phyloP scores from a whole-genome alignment of 1,284 basidiomycete genomes.

The Melampsora larici-populina region DNA sequence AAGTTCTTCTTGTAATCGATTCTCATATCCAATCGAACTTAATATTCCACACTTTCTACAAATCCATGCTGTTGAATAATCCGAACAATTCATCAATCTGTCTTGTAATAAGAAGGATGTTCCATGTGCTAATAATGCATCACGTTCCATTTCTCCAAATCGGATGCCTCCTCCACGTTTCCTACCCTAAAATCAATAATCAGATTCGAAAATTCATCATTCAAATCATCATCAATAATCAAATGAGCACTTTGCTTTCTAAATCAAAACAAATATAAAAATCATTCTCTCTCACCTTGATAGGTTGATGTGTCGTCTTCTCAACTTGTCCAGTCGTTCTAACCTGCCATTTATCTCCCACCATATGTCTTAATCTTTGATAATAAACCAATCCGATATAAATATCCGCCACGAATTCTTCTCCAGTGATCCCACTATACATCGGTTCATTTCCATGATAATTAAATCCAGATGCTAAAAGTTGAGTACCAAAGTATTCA shows the following conservation, averaged over 20 bases:
- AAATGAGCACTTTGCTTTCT: no score
- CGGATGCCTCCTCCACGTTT: constrained; percentile 98
- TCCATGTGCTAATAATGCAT: constrained; percentile 95
- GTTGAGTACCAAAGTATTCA: constrained; percentile 94
- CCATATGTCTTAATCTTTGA: constrained; percentile 98
- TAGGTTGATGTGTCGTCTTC: constrained; percentile 89
- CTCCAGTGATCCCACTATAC: constrained; percentile 98
- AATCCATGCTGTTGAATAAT: constrained; percentile 98
- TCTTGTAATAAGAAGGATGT: constrained; percentile 98
- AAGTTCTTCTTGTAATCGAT: constrained; percentile 68
- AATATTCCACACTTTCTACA: constrained; percentile 93
- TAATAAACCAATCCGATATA: constrained; percentile 98
- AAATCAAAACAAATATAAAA: no score
- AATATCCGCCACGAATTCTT: constrained; percentile 97
- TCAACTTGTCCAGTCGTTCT: constrained; percentile 97
- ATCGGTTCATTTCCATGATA: constrained; percentile 99
- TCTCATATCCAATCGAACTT: constrained; percentile 90
- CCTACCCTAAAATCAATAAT: constrained; percentile 75
- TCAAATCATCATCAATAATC: constrained; percentile 26
- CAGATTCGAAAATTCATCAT: constrained; percentile 33
- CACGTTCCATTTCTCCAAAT: constrained; percentile 99
- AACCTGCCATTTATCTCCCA: constrained; percentile 99
- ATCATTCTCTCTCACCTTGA: constrained; percentile 70
- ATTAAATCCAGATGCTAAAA: constrained; percentile 91
- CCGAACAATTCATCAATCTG: constrained; percentile 98